Conservation (phyloP, 108 stramenopile species). For the Seminavis robusta region DNA sequence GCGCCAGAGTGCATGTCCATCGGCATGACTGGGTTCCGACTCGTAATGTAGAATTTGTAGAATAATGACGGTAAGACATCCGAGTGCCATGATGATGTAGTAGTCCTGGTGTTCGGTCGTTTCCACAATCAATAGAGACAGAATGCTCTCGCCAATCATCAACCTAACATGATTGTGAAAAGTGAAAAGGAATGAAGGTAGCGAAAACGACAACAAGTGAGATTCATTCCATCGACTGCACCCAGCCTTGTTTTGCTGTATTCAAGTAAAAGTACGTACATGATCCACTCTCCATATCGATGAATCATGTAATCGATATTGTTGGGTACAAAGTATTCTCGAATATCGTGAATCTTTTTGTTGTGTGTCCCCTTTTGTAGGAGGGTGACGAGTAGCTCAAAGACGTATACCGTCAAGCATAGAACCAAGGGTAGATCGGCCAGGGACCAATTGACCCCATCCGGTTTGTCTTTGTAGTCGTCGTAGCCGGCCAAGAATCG, state of each 20-base stretch:
- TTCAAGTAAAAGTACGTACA: slow-evolving; percentile 26
- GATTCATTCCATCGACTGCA: slow-evolving; percentile 12
- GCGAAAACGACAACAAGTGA: slow-evolving; percentile 4
- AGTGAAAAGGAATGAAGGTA: slow-evolving; percentile 11
- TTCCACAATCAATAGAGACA: slow-evolving; percentile 41
- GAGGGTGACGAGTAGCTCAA: neutral
- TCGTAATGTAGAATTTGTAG: slow-evolving; percentile 32
- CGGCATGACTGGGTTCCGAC: slow-evolving; percentile 33
- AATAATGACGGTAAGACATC: slow-evolving; percentile 26
- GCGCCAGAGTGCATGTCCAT: slow-evolving; percentile 32
- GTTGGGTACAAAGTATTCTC: slow-evolving; percentile 24
- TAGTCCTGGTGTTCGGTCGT: slow-evolving; percentile 2
- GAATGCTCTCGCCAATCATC: slow-evolving; percentile 57
- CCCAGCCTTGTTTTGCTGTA: slow-evolving; percentile 8
- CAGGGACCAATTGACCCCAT: slow-evolving; percentile 7
- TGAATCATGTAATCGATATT: slow-evolving; percentile 52
- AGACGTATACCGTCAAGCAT: neutral
- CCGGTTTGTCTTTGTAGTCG: too few species aligned
- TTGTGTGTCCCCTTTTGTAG: neutral
- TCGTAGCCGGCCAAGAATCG: too few species aligned
- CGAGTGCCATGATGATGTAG: slow-evolving; percentile 25
- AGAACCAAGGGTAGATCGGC: slow-evolving; percentile 18
- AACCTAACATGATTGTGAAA: slow-evolving; percentile 13
- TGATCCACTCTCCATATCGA: slow-evolving; percentile 60
- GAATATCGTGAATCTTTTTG: slow-evolving; percentile 9